A percentile compares a stretch with the other conserved stretches of the same genome.
Evolutionary conservation across 2,329 filamentous ascomycete species (phyloP).

Genomic region (Diplodia scrobiculata): DNA sequence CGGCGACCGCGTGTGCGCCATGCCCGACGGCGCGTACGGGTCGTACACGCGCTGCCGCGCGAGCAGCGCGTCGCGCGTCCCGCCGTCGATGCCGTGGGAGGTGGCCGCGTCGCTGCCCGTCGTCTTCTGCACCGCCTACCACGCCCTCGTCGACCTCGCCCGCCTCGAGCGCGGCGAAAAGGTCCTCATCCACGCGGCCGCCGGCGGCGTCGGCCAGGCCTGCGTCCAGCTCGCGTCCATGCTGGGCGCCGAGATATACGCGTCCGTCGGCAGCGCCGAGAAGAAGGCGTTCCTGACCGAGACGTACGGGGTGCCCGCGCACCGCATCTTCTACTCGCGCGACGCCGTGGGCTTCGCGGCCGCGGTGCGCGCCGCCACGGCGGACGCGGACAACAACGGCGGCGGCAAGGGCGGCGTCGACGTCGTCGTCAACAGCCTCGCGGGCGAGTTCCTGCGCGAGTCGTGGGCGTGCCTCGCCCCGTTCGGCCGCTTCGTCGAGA

Average conservation of each 20-base stretch:
- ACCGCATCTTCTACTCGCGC: constrained; percentile 41
- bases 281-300: constrained; percentile 37
- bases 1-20: constrained; percentile 31
- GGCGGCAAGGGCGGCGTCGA: constrained; percentile 37
- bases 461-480: constrained; percentile 38
- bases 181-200: constrained; percentile 42
- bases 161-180: constrained; percentile 29
- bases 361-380: constrained; percentile 36
- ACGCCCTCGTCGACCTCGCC: constrained; percentile 32
- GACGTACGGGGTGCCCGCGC: constrained; percentile 36
- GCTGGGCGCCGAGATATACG: constrained; percentile 38
- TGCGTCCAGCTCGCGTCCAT: constrained; percentile 36
- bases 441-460: constrained; percentile 36
- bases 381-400: constrained; percentile 8
- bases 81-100: constrained; percentile 32
- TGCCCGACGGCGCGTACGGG: constrained; percentile 27
- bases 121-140: constrained; percentile 32
- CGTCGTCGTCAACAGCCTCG: constrained; percentile 41
- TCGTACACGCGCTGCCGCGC: constrained; percentile 14
- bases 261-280: constrained; percentile 36
- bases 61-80: constrained; percentile 14
- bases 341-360: constrained; percentile 36
- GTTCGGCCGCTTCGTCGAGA: constrained; percentile 39
- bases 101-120: constrained; percentile 34
- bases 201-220: constrained; percentile 40